These are phyloP conservation scores for Picea abies DNA, from an alignment of 83 land plant species.

Conservation along the genomic window DNA sequence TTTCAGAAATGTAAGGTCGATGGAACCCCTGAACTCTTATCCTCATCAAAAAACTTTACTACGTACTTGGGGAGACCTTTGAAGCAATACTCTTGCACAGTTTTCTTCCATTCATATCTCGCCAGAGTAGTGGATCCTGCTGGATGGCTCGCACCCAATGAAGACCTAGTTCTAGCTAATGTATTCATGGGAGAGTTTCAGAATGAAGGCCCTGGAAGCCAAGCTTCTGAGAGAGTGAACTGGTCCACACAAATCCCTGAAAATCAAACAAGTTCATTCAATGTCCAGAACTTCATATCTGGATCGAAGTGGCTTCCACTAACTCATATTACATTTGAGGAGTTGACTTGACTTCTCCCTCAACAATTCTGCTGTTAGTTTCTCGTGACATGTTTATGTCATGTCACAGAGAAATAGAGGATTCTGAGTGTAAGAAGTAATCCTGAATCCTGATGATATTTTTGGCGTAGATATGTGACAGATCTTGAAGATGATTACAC, in stretches of 20 bases:
- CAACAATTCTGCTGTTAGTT: no score
- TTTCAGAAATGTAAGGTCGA: constrained; percentile 53
- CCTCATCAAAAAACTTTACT: constrained; percentile 38
- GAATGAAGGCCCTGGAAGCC: constrained; percentile 53
- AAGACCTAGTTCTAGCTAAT: constrained; percentile 61
- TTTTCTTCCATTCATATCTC: constrained; percentile 41
- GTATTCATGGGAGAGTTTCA: constrained; percentile 62
- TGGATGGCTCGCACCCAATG: constrained; percentile 75
- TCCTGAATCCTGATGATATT: not conserved
- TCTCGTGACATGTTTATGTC: not conserved
- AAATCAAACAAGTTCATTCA: not conserved
- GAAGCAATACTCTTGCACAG: constrained; percentile 62
- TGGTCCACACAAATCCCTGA: constrained; percentile 57
- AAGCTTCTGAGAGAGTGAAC: constrained; percentile 21
- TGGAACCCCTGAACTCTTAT: constrained; percentile 31
- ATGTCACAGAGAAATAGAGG: not conserved
- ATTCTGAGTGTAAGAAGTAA: not conserved
- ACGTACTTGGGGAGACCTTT: constrained; percentile 67
- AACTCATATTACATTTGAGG: constrained; percentile 4
- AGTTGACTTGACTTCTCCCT: not conserved
- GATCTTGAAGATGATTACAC: not conserved
- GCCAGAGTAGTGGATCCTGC: constrained; percentile 34
- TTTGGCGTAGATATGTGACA: not conserved
- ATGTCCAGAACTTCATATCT: not conserved
- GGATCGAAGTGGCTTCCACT: constrained; percentile 7